These are phyloP conservation scores for Cyclotella baltica DNA, from an alignment of 108 stramenopile species.

Conservation along the genomic window DNA sequence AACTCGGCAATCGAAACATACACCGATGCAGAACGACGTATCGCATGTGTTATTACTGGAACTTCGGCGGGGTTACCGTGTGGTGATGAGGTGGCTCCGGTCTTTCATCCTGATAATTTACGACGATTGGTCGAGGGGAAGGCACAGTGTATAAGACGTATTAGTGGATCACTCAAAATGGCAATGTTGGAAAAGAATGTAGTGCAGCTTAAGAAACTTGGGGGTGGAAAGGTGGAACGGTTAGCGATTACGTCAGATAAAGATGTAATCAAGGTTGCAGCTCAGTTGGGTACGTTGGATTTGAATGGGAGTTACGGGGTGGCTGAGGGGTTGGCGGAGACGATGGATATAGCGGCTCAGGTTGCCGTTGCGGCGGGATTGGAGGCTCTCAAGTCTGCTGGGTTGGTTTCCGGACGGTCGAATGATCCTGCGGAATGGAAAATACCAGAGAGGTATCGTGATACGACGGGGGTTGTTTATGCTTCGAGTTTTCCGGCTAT, in stretches of 20 bases:
- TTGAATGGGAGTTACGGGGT: constrained; percentile 88
- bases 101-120: constrained; percentile 83
- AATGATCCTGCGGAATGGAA: constrained; percentile 87
- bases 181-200: constrained; percentile 95
- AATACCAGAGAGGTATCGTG: constrained; percentile 91
- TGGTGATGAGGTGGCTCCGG: constrained; percentile 49
- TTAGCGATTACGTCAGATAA: constrained; percentile 63
- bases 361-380: constrained; percentile 96
- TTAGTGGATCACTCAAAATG: constrained; percentile 67
- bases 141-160: constrained; percentile 74
- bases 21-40: constrained; percentile 62
- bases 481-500: constrained; percentile 96
- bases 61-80: constrained; percentile 94
- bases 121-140: constrained; percentile 81
- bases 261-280: constrained; percentile 89
- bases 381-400: constrained; percentile 95
- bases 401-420: constrained; percentile 83
- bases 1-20: constrained; percentile 58
- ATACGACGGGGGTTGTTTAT: constrained; percentile 94
- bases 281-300: constrained; percentile 85
- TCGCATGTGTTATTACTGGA: constrained; percentile 94
- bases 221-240: constrained; percentile 68
- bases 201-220: constrained; percentile 79
- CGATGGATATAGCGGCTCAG: constrained; percentile 97
- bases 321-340: constrained; percentile 85